Evolutionary conservation across 257 asterid genomes (phyloP), one percentile per base, ranked within the genome.

Genomic region (Solanum lignicaule): DNA sequence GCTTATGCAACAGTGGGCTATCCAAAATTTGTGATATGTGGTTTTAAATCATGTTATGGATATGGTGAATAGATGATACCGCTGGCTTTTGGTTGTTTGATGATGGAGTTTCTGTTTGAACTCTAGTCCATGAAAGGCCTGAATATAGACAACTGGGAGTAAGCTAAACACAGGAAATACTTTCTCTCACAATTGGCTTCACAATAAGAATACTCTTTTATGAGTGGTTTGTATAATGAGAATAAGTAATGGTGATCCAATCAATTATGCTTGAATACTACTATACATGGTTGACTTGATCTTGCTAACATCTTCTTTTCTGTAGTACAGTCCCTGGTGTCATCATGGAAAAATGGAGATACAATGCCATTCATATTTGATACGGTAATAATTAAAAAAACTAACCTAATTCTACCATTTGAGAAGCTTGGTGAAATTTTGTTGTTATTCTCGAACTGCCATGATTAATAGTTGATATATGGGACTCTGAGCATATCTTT

Each of bases 291-390:
- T 79, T 14, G 15, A 58, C 69, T 74, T 10, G 83, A 74, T 74
- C 33, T 79, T 39, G 33, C 25, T 87, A 58, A 84, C 65, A 35
- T 75, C 62, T 31, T 84, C 41, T 87, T 75, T 83, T 46, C 58
- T 48, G 83, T 38, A 58, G 78, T 92, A 93, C 94, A 95, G 99
- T 95, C 98, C 88, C 94, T 95, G 66, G 95, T 95, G 38, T 93
- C 97, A 29, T 92, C 99, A 46, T 95, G 99, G 98, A 92, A 93
- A 89, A 92, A 90, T 35, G 98, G 98, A 23, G 93, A 95, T 81
- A 93, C 98, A 0, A 95, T 95, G 99, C 99, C 99, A 11, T 97
- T 97, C 92, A 94, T 97, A 86, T 97, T 88, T 90, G 98, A 97
- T 90, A 94, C 98, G 93, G 99, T 96, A 93, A 66, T 27, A 79